Base-by-base conservation (phyloP, 1,284 basidiomycete genomes). In the Exsudoporus floridanus region DNA sequence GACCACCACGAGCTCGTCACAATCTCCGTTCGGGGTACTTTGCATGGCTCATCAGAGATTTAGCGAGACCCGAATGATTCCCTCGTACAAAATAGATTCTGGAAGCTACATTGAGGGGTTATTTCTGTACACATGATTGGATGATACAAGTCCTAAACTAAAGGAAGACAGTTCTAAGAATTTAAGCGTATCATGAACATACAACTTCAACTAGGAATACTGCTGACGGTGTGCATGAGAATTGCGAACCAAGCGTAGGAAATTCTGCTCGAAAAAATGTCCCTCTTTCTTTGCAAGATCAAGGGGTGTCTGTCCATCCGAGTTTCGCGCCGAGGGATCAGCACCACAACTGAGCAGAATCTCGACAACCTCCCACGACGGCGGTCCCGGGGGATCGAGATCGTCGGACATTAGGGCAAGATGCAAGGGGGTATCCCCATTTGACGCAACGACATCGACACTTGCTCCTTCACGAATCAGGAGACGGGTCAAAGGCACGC, bases 271-370 rank as follows among this genome's bases (percentile, higher is more conserved):
- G n/a, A 45, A 31, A n/a, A 25, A 44, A 4, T 31, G 50, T 5
- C 51, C 51, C 7, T 23, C 13, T 3, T 7, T 35, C 8, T 53
- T n/a, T 37, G 53, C 54, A n/a, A 56, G 7, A 18, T 45, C 41
- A 35, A 35, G 10, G 8, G 45, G 25, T 14, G 43, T 54, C 23
- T 44, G 18, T 13, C 44, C 40, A 7, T 50, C 40, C 25, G 8
- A 1, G 6, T 45, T 56, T 13, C 19, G 27, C n/a, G 43, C 35
- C 2, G 3, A 46, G 4, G 48, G 54, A 4, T 56, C 41, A 12
- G 53, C n/a, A n/a, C 39, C 50, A 27, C 2, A 1, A 1, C 34
- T 6, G 0, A 52, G 34, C 7, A 52, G 12, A 13, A 44, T 14
- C n/a, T 53, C 39, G 10, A 53, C 16, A 1, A 44, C 1, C 5